Conservation (phyloP, 768 basidiomycete species). For the Phaffia australis region DNA sequence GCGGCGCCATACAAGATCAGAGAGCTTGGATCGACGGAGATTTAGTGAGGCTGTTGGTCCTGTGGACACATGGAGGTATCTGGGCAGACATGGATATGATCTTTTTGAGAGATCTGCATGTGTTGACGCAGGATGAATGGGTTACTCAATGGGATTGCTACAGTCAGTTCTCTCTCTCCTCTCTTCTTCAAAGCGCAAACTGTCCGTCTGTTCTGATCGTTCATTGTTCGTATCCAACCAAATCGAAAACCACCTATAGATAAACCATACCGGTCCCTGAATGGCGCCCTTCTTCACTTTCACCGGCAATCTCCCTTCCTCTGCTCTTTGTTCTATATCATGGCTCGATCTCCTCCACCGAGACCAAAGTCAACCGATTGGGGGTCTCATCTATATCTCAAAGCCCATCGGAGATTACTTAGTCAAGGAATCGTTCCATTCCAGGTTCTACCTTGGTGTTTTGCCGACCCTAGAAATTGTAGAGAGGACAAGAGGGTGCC, state of each 20-base stretch:
- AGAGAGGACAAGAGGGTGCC: constrained; percentile 86
- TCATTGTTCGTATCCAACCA: not conserved
- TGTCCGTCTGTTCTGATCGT: not conserved
- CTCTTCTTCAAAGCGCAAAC: not conserved
- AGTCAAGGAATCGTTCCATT: constrained; percentile 65
- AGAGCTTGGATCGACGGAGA: constrained; percentile 95
- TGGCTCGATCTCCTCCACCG: constrained; percentile 63
- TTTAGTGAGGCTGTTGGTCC: constrained; percentile 69
- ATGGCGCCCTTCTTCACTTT: constrained; percentile 94
- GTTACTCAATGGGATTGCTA: constrained; percentile 99
- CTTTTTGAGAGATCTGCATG: constrained; percentile 72
- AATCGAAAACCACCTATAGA: constrained; percentile 46
- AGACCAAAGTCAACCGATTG: constrained; percentile 75
- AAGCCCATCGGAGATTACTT: constrained; percentile 76
- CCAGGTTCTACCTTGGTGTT: constrained; percentile 88
- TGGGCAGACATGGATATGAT: constrained; percentile 99
- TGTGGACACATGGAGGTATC: constrained; percentile 84
- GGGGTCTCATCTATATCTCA: constrained; percentile 83
- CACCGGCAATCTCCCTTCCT: constrained; percentile 82
- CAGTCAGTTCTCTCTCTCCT: constrained; percentile 45
- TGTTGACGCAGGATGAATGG: constrained; percentile 85
- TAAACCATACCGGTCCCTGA: constrained; percentile 65
- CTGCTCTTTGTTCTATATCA: constrained; percentile 89
- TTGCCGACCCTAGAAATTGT: constrained; percentile 81
- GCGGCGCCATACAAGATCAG: constrained; percentile 45